Evolutionary conservation across 371 early-diverging fungal species (phyloP), one percentile per base, ranked within the genome.

Genomic region (Lichtheimia ornata): DNA sequence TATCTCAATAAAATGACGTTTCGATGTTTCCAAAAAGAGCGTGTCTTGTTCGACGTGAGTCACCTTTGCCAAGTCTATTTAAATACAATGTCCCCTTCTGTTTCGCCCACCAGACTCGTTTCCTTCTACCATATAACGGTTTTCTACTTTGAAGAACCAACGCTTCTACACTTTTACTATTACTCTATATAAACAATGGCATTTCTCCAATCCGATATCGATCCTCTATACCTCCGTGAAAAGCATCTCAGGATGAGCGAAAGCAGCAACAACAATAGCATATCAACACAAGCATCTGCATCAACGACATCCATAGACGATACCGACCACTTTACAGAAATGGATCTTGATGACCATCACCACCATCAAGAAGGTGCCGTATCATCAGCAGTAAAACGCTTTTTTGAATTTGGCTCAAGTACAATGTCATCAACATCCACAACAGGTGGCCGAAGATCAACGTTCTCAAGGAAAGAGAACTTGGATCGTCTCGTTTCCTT

Each of bases 191-290:
- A 24, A 17, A 50, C 25, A 22, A 65, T 65, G 65, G 44, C 65
- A 6, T 65, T 65, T 42, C 17, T 65, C 22, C 65, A 65, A 57
- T 49, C 50, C 30, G 65, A 65, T 53, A 60, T 65, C 20, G 65
- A 65, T 24, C 61, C 61, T 30, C 49, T 65, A 20, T 65, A 50
- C 42, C 57, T 65, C 17, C 60, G 65, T 3, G 65, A 65, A 61
- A 41, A 30, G 20, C 65, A 65, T 40, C 24, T 65, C 22, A 42
- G 56, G 22, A 27, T 42, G 3, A 50, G 27, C 53, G 52, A 58
- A 35, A 58, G 22, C 56, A 57, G 53, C 42, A 63, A 28, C 42
- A 63, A 28, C 17, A 50, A 25, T 17, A 56, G 50, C 27, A 62
- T 24, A 44, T 44, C 50, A n/a, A 17, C 45, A n/a, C 25, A 3